phyloP scores from a whole-genome alignment of 768 basidiomycete species.

The Galerina marginata region DNA sequence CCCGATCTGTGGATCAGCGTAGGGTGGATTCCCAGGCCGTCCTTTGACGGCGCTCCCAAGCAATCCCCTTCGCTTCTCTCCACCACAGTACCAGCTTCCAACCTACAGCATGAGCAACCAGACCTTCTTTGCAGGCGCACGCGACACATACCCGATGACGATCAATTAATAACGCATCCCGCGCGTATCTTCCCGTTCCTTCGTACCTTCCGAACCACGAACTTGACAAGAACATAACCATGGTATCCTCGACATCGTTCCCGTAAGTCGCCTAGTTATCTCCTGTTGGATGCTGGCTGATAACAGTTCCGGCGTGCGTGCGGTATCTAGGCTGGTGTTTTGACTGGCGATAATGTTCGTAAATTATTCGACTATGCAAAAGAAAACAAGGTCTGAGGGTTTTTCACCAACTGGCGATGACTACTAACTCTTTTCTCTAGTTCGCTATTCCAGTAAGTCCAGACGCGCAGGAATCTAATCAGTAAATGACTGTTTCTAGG shows the following conservation, averaged over 20 bases:
- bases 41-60: too few relatives aligned
- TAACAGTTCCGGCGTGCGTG: constrained; percentile 1
- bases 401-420: constrained; percentile 9
- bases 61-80: too few relatives aligned
- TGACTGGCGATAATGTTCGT: constrained; percentile 94
- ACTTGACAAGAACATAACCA: constrained; percentile 32
- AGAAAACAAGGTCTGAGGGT: constrained; percentile 69
- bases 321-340: constrained; percentile 79
- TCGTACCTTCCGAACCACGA: constrained; percentile 8
- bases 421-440: constrained; percentile 40
- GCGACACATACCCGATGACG: constrained; percentile 1
- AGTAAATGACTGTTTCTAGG: constrained; percentile 45
- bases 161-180: constrained; percentile 5
- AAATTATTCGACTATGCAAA: constrained; percentile 96
- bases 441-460: constrained; percentile 84
- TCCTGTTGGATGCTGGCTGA: not conserved
- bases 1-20: too few relatives aligned
- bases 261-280: constrained; percentile 53
- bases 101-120: too few relatives aligned
- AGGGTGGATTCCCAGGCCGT: too few relatives aligned
- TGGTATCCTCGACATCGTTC: constrained; percentile 86
- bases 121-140: not conserved
- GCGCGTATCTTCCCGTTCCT: constrained; percentile 7
- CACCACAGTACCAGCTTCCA: too few relatives aligned
- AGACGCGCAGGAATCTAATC: not conserved